Evolutionary conservation across 108 stramenopile genomes (phyloP), one percentile per base, ranked within the genome.

Genomic region (Pseudonitzschia pungens): DNA sequence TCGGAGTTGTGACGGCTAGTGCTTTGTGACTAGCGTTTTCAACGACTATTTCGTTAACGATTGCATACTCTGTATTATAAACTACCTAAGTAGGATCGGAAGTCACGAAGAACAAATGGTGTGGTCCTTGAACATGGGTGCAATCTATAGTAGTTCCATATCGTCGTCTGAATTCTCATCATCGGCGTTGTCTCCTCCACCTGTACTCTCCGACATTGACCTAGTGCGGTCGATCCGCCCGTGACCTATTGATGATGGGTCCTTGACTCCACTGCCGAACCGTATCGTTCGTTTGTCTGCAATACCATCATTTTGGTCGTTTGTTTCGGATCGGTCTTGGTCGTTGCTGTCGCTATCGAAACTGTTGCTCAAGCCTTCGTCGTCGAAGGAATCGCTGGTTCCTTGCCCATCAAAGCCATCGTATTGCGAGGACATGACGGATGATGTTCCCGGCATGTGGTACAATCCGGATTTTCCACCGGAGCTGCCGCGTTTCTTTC

Each of bases 141-240:
- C n/a, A n/a, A n/a, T 53, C 28, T 42, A 71, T 4, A 71, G 55
- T 7, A 75, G 58, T 58, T 75, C 74, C 27, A 44, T 44, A 41
- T 68, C 67, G 43, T 18, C 10, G 18, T 75, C 66, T 36, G 36
- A 65, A 41, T 68, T 65, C 41, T 75, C 74, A 12, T 75, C 67
- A 31, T 75, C 74, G 2, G 66, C 67, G 28, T 43, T 60, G 55
- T 56, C 54, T 16, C 36, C 64, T 16, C 36, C 64, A 41, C 33
- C 65, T 9, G 74, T 50, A 42, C 44, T 65, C 6, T 74, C 54
- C 20, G 73, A 74, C 54, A 55, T 53, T 6, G 57, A 42, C 24
- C 73, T 32, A 5, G n/a, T 20, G 22, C 73, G 54, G 21, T 26
- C 26, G 14, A 27, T 32, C 10, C 32, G 6, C 22, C 15, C 28